phyloP scores from a whole-genome alignment of 2,329 filamentous ascomycete species.

The Pseudocercospora ulei region DNA sequence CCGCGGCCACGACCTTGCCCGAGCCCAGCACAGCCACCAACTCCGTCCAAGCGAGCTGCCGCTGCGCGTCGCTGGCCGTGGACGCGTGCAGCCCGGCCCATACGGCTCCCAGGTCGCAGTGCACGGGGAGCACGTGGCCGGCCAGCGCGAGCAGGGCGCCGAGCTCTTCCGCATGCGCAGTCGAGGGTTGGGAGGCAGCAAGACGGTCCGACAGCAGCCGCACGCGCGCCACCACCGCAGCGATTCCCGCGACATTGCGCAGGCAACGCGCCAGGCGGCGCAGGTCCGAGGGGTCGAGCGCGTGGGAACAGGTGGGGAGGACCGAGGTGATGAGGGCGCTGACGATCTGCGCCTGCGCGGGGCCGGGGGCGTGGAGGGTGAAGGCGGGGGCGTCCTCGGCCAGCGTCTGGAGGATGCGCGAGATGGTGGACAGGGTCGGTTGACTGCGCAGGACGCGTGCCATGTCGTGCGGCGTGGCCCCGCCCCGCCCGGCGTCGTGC shows the following conservation, averaged over 20 bases:
- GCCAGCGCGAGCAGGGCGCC: constrained; percentile 40
- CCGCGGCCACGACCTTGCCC: constrained; percentile 50
- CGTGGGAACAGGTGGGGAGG: constrained; percentile 70
- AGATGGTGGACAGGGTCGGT: constrained; percentile 32
- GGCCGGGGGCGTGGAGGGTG: constrained; percentile 53
- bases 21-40: constrained; percentile 50
- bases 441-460: constrained; percentile 37
- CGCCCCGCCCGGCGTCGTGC: too few relatives aligned
- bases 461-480: constrained; percentile 22
- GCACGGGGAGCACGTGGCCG: constrained; percentile 38
- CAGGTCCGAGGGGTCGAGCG: constrained; percentile 42
- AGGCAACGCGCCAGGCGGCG: constrained; percentile 55
- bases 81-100: constrained; percentile 40
- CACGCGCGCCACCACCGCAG: constrained; percentile 63
- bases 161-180: constrained; percentile 12
- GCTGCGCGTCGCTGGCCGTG: constrained; percentile 39
- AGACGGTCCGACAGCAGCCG: constrained; percentile 33
- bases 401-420: constrained; percentile 25
- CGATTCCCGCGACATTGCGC: constrained; percentile 64
- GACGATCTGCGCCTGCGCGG: constrained; percentile 63
- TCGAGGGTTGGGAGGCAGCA: neutral
- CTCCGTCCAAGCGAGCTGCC: constrained; percentile 54
- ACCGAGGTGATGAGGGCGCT: constrained; percentile 64
- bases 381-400: constrained; percentile 34
- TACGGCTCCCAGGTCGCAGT: constrained; percentile 38